phyloP scores from a whole-genome alignment of 1,284 basidiomycete genomes.

The Rugiboletus extremiorientalis region DNA sequence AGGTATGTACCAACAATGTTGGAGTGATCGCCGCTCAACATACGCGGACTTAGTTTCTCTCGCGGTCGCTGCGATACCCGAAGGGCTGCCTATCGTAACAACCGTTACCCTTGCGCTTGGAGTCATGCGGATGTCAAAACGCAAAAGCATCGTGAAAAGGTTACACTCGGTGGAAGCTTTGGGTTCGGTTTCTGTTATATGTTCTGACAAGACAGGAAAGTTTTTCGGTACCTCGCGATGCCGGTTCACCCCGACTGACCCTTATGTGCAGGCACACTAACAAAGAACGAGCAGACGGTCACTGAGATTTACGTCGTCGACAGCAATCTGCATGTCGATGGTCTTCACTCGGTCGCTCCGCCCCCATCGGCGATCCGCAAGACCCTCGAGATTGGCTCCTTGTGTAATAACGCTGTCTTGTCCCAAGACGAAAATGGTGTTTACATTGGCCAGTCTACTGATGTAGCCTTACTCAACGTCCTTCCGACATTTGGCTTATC shows the following conservation, averaged over 20 bases:
- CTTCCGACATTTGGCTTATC: conserved; percentile 67
- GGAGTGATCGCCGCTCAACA: not conserved
- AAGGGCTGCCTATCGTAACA: conserved; percentile 95
- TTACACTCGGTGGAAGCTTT: conserved; percentile 93
- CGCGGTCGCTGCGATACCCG: conserved; percentile 96
- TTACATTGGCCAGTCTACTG: conserved; percentile 89
- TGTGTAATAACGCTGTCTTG: conserved; percentile 72
- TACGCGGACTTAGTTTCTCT: conserved; percentile 70
- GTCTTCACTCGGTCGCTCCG: conserved; percentile 27
- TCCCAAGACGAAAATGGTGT: conserved; percentile 70
- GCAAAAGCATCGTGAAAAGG: conserved; percentile 97
- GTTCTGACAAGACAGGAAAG: conserved; percentile 92
- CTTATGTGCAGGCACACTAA: conserved; percentile 74
- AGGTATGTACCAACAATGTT: conserved; percentile 50
- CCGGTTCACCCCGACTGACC: conserved; percentile 1
- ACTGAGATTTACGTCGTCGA: conserved; percentile 88
- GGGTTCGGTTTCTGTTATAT: conserved; percentile 93
- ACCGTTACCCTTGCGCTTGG: conserved; percentile 96
- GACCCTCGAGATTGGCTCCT: conserved; percentile 63
- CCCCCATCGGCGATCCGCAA: conserved; percentile 59
- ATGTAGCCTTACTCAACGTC: conserved; percentile 89
- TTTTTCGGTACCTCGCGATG: conserved; percentile 17
- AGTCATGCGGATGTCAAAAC: conserved; percentile 90
- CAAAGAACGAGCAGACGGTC: conserved; percentile 95
- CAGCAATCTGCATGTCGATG: conserved; percentile 70